These are phyloP conservation scores for Polyplosphaeria fusca DNA, from an alignment of 495 filamentous ascomycete species.

Conservation along the genomic window DNA sequence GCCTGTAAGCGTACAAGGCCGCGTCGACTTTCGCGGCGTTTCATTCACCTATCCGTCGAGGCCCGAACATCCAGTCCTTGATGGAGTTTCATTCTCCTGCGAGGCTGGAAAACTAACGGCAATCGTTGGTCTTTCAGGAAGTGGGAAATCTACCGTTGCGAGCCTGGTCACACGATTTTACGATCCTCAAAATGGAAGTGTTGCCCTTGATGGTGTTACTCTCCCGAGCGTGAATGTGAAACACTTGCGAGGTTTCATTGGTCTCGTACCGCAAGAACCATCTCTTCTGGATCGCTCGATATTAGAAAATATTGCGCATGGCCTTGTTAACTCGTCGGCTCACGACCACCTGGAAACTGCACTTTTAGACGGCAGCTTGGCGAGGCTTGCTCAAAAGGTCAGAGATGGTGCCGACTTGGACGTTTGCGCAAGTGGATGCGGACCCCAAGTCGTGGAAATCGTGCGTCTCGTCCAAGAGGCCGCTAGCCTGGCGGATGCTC, in stretches of 20 bases:
- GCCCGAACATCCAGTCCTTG: slow-evolving; percentile 28
- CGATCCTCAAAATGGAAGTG: slow-evolving; percentile 27
- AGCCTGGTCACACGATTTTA: slow-evolving; percentile 35
- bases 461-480: slow-evolving; percentile 44
- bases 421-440: slow-evolving; percentile 38
- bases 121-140: slow-evolving; percentile 36
- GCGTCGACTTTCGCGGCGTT: slow-evolving; percentile 32
- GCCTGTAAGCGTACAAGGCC: slow-evolving; percentile 41
- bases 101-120: slow-evolving; percentile 36
- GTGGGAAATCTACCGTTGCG: slow-evolving; percentile 38
- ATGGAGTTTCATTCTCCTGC: slow-evolving; percentile 26
- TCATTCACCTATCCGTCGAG: slow-evolving; percentile 35
- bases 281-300: slow-evolving; percentile 83
- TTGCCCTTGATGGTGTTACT: slow-evolving; percentile 29
- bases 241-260: slow-evolving; percentile 66
- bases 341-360: slow-evolving; percentile 45
- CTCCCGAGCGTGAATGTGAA: slow-evolving; percentile 21
- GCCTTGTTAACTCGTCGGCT: slow-evolving; percentile 55
- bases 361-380: slow-evolving; percentile 38
- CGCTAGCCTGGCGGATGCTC: slow-evolving; percentile 43
- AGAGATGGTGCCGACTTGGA: slow-evolving; percentile 42
- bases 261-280: slow-evolving; percentile 82
- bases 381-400: slow-evolving; percentile 39
- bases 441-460: slow-evolving; percentile 42
- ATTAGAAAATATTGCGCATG: slow-evolving; percentile 68